Evolutionary conservation across 2,329 filamentous ascomycete genomes (phyloP).

Genomic region (Diplodia intermedia): DNA sequence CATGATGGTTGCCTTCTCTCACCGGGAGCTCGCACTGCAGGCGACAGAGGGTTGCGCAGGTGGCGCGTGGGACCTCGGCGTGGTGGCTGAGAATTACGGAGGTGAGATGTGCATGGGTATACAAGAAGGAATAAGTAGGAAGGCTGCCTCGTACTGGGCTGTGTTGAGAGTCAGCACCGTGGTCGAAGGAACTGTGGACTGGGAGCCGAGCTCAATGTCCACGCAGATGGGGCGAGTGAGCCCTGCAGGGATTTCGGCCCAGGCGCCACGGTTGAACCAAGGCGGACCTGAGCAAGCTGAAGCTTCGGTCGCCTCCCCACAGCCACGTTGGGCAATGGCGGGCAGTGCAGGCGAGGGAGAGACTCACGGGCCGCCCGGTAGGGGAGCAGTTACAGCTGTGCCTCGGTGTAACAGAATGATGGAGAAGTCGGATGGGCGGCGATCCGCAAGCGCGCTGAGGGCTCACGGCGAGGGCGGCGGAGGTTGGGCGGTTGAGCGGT

Average conservation of each 20-base stretch:
- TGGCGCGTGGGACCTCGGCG: constrained; percentile 14
- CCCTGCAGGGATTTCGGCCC: constrained; percentile 4
- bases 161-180: constrained; percentile 25
- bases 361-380: constrained; percentile 25
- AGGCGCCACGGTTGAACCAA: constrained; percentile 28
- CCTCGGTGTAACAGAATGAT: constrained; percentile 20
- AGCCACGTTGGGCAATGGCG: constrained; percentile 5
- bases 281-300: constrained; percentile 12
- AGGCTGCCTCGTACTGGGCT: constrained; percentile 18
- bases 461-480: constrained; percentile 16
- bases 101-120: constrained; percentile 31
- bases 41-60: constrained; percentile 10
- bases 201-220: background rate
- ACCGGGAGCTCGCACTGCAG: constrained; percentile 12
- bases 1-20: constrained; percentile 38
- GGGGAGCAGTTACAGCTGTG: constrained; percentile 8
- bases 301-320: constrained; percentile 10
- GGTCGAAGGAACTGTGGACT: background rate
- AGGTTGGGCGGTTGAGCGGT: constrained; percentile 9
- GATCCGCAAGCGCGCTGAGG: constrained; percentile 4
- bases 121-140: constrained; percentile 29
- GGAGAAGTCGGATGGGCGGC: background rate
- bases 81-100: constrained; percentile 25
- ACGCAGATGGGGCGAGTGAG: background rate
- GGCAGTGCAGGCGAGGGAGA: constrained; percentile 16